Evolutionary conservation across 164 flowering plant species (phyloP).

Genomic region (Cinnamomum micranthum): DNA sequence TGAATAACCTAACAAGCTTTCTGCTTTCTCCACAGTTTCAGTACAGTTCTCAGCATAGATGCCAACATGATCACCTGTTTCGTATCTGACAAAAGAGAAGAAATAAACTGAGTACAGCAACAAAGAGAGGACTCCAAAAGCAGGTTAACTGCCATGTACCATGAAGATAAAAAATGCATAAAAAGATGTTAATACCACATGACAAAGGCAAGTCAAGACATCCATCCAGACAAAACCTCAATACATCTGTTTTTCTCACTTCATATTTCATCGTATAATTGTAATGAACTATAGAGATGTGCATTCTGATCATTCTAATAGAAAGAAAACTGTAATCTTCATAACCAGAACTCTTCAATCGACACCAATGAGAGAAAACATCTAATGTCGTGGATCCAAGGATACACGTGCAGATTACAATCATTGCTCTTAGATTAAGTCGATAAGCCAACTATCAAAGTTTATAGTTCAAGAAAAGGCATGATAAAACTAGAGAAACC

Average conservation of each 20-base stretch:
- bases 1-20: constrained; percentile 56
- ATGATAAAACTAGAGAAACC: too few species aligned
- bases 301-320: too few species aligned
- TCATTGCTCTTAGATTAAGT: too few species aligned
- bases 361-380: too few species aligned
- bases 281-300: too few species aligned
- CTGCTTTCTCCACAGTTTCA: constrained; percentile 81
- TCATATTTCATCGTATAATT: too few species aligned
- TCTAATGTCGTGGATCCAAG: too few species aligned
- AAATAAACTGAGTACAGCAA: background rate
- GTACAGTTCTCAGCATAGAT: constrained; percentile 68
- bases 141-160: background rate
- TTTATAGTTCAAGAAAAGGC: too few species aligned
- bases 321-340: too few species aligned
- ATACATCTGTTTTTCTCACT: background rate
- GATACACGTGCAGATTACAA: too few species aligned
- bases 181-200: background rate
- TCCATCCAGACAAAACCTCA: background rate
- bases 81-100: constrained; percentile 49
- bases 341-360: too few species aligned
- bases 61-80: constrained; percentile 96
- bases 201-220: background rate
- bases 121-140: background rate
- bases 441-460: too few species aligned
- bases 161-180: background rate